Conservation (phyloP, 768 basidiomycete species). For the Lactarius deliciosus region DNA sequence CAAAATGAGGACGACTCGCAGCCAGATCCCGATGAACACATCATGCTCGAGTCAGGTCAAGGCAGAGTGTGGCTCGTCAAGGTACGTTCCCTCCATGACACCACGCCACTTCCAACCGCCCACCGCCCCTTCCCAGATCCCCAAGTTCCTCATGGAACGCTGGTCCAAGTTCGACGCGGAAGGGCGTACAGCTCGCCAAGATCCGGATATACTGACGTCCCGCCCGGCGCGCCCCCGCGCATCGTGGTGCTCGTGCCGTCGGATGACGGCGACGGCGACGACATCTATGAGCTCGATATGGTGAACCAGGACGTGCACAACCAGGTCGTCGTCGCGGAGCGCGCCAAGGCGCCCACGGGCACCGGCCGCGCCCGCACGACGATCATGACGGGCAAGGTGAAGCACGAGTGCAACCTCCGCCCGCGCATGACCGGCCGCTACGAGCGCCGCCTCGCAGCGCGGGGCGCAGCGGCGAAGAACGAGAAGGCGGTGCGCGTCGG, state of each 20-base stretch:
- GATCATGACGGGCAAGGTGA: slow-evolving; percentile 75
- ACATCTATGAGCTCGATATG: slow-evolving; percentile 87
- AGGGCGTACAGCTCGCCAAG: slow-evolving; percentile 79
- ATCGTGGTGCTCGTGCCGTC: slow-evolving; percentile 69
- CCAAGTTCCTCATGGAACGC: slow-evolving; percentile 80
- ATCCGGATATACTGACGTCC: slow-evolving; percentile 70
- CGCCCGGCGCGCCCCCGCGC: slow-evolving; percentile 46
- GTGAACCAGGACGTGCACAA: slow-evolving; percentile 82
- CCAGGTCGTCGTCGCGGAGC: slow-evolving; percentile 81
- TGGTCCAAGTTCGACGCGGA: slow-evolving; percentile 78
- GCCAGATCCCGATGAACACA: slow-evolving; percentile 78
- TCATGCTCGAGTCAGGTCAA: slow-evolving; percentile 74
- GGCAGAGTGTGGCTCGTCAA: slow-evolving; percentile 86
- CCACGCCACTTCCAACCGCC: background rate
- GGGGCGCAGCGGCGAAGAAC: slow-evolving; percentile 67
- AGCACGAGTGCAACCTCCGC: slow-evolving; percentile 75
- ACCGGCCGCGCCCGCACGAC: slow-evolving; percentile 65
- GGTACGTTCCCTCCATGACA: slow-evolving; percentile 44
- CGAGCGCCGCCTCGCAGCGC: slow-evolving; percentile 67
- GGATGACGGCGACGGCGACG: slow-evolving; percentile 48
- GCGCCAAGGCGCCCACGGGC: slow-evolving; percentile 60
- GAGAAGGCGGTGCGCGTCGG: slow-evolving; percentile 64
- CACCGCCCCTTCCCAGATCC: slow-evolving; percentile 54
- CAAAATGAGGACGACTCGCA: slow-evolving; percentile 58
- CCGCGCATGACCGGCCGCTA: slow-evolving; percentile 69